phyloP scores from a whole-genome alignment of 2,329 filamentous ascomycete genomes.

The Xylaria sp. region DNA sequence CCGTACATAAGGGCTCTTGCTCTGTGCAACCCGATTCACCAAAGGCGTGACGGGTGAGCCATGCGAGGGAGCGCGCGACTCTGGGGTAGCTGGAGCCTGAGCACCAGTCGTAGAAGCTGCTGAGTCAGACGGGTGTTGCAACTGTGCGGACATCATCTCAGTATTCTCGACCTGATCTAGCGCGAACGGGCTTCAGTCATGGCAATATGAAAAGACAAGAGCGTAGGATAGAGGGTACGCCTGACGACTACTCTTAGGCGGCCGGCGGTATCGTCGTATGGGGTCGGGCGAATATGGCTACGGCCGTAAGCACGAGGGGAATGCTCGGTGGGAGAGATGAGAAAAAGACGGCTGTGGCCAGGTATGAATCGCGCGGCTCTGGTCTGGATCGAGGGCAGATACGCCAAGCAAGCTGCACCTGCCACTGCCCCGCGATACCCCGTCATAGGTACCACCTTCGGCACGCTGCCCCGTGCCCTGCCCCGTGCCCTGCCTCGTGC shows the following conservation, averaged over 20 bases:
- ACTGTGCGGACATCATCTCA: slow-evolving; percentile 32
- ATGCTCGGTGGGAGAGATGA: no score
- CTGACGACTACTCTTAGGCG: neutral
- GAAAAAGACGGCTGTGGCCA: no score
- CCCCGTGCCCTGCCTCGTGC: no score
- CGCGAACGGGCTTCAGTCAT: slow-evolving; percentile 8
- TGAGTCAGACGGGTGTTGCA: slow-evolving; percentile 24
- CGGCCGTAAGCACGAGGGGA: no score
- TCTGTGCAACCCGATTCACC: slow-evolving; percentile 46
- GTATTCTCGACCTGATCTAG: neutral
- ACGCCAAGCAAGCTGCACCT: no score
- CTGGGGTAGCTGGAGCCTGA: neutral
- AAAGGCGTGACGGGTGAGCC: slow-evolving; percentile 34
- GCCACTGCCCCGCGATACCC: slow-evolving; percentile 21
- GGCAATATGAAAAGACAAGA: slow-evolving; percentile 1
- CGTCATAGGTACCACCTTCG: neutral
- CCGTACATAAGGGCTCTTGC: slow-evolving; percentile 64
- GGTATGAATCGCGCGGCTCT: no score
- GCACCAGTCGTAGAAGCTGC: neutral
- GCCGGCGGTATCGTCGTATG: neutral
- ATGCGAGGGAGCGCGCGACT: neutral
- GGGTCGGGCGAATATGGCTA: no score
- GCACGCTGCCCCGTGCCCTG: no score
- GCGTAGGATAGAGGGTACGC: neutral
- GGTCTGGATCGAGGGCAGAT: no score